Percentiles rank a stretch among this genome's conserved stretches.
Conservation (phyloP, 495 filamentous ascomycete genomes). For the Aspergillus panamensis region DNA sequence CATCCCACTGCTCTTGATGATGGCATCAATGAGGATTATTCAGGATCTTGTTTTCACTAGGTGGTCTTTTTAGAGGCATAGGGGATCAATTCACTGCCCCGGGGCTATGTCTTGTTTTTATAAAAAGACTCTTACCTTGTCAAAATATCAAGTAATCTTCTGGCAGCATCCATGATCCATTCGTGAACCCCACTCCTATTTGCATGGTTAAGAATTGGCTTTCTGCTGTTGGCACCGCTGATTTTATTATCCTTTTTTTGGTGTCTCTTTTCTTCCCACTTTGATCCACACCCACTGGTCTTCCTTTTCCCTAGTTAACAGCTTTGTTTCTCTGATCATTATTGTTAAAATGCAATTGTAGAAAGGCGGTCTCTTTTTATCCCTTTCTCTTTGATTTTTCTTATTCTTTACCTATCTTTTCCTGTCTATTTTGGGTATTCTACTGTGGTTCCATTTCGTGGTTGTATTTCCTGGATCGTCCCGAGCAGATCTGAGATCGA, state of each 20-base stretch:
- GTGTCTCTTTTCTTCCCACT: background rate
- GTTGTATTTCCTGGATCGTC: slow-evolving; percentile 22
- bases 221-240: background rate
- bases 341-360: background rate
- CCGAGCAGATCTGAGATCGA: slow-evolving; percentile 30
- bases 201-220: background rate
- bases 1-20: background rate
- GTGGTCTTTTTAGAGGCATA: background rate
- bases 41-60: background rate
- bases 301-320: background rate
- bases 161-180: background rate
- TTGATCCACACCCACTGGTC: background rate
- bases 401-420: background rate
- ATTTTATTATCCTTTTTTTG: background rate
- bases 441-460: slow-evolving; percentile 14
- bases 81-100: background rate
- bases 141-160: background rate
- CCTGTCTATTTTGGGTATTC: background rate
- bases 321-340: background rate
- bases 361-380: background rate
- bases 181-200: background rate
- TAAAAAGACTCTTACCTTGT: background rate
- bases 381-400: slow-evolving; percentile 7
- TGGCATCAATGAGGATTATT: background rate
- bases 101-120: background rate